Conservation (phyloP, 148 eudicot genomes). For the Rhododendron simsii region DNA sequence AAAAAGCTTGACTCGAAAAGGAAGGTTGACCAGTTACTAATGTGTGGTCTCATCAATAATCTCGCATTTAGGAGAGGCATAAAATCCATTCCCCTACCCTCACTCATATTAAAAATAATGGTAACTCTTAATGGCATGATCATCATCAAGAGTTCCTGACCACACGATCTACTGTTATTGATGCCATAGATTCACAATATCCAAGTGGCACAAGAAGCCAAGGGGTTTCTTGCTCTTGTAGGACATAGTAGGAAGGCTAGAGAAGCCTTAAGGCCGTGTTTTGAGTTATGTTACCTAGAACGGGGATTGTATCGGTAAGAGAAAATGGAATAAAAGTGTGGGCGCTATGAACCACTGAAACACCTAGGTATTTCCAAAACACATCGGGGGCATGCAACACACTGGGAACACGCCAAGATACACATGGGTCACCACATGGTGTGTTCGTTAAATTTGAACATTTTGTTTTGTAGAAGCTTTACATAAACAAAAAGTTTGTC, state of each 20-base stretch:
- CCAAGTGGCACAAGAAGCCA: background rate
- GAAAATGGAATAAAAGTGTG: background rate
- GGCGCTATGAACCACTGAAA: background rate
- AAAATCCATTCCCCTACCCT: background rate
- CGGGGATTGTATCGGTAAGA: background rate
- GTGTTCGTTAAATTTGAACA: background rate
- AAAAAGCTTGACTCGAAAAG: background rate
- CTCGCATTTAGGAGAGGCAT: background rate
- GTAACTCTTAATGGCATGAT: background rate
- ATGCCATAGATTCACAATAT: no score
- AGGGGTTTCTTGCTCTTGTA: background rate
- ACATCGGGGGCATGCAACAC: background rate
- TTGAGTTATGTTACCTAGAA: background rate
- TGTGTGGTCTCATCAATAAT: background rate
- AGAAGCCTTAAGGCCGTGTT: background rate
- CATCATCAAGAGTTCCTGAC: background rate
- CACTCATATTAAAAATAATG: background rate
- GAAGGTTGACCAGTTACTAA: background rate
- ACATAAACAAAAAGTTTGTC: no score
- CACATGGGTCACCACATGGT: background rate
- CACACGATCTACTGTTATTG: background rate
- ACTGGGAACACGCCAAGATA: background rate
- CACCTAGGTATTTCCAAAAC: background rate
- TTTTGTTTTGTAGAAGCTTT: no score
- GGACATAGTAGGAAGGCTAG: background rate